These are phyloP conservation scores for Immersiporthe knoxdaviesiana DNA, from an alignment of 2,329 filamentous ascomycete genomes.

Conservation along the genomic window DNA sequence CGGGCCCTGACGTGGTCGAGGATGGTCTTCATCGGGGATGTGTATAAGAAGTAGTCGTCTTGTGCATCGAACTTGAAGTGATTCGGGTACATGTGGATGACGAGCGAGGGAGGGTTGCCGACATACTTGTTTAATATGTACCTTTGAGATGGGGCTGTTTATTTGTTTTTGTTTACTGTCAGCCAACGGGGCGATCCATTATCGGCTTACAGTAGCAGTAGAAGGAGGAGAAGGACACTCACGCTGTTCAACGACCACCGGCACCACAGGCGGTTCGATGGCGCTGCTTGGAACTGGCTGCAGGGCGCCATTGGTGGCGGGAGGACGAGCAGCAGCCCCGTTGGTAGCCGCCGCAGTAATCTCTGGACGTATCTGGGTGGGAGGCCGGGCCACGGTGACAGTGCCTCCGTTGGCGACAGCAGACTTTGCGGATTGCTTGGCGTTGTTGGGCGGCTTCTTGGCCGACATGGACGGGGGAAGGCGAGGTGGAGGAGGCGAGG, in stretches of 20 bases:
- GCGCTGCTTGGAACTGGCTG: conserved; percentile 20
- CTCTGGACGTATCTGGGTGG: conserved; percentile 64
- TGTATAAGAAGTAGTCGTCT: conserved; percentile 89
- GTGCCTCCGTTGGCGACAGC: conserved; percentile 48
- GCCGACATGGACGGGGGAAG: conserved; percentile 60
- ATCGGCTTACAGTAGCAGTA: background rate
- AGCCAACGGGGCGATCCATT: conserved; percentile 4
- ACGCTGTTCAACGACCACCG: conserved; percentile 49
- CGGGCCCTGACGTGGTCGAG: conserved; percentile 76
- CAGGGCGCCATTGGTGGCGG: conserved; percentile 22
- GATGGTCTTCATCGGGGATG: conserved; percentile 83
- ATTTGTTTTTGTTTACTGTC: background rate
- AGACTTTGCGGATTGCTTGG: conserved; percentile 55
- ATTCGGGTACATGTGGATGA: conserved; percentile 81
- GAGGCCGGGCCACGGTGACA: conserved; percentile 52
- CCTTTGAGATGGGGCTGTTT: conserved; percentile 41
- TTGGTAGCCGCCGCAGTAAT: conserved; percentile 27
- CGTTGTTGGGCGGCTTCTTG: conserved; percentile 53
- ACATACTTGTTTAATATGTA: conserved; percentile 39
- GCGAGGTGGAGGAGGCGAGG: conserved; percentile 59
- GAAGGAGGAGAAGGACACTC: conserved; percentile 8
- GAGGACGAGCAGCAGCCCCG: conserved; percentile 19
- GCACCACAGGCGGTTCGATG: conserved; percentile 18
- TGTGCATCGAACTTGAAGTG: conserved; percentile 94
- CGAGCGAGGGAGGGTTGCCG: conserved; percentile 76